Percentiles rank a stretch among this genome's conserved stretches.
Conservation (phyloP, 2,329 filamentous ascomycete species). For the Tolypocladium nubicola region DNA sequence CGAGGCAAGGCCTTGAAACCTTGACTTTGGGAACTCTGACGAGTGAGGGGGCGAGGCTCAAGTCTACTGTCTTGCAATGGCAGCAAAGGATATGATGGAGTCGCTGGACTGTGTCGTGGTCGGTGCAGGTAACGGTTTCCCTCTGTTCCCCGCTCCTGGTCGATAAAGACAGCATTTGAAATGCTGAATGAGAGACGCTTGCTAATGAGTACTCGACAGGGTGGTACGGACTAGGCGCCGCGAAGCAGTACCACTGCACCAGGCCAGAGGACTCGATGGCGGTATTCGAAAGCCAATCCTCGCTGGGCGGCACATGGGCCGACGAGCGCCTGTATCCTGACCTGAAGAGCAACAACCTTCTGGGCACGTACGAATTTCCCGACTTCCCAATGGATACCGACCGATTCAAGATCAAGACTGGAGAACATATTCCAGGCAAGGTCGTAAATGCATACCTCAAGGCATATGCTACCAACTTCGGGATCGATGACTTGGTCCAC, state of each 20-base stretch:
- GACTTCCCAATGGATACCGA: conserved; percentile 60
- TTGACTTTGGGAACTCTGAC: not conserved
- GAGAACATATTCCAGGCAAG: conserved; percentile 36
- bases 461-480: conserved; percentile 32
- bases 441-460: conserved; percentile 37
- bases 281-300: conserved; percentile 45
- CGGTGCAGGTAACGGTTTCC: conserved; percentile 34
- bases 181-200: not conserved
- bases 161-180: not conserved
- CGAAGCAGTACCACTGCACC: conserved; percentile 50
- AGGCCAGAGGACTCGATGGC: conserved; percentile 45
- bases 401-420: conserved; percentile 34
- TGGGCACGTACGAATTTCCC: conserved; percentile 62
- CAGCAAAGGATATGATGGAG: conserved; percentile 22
- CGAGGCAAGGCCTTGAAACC: not conserved
- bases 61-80: not conserved
- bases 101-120: conserved; percentile 35
- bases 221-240: conserved; percentile 45
- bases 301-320: conserved; percentile 61
- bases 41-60: not conserved
- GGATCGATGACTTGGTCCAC: conserved; percentile 27
- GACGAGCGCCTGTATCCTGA: conserved; percentile 55
- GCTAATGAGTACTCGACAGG: conserved; percentile 7
- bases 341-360: conserved; percentile 63
- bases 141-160: not conserved